Evolutionary conservation across 768 basidiomycete genomes (phyloP).

Genomic region (Mycena filopes): DNA sequence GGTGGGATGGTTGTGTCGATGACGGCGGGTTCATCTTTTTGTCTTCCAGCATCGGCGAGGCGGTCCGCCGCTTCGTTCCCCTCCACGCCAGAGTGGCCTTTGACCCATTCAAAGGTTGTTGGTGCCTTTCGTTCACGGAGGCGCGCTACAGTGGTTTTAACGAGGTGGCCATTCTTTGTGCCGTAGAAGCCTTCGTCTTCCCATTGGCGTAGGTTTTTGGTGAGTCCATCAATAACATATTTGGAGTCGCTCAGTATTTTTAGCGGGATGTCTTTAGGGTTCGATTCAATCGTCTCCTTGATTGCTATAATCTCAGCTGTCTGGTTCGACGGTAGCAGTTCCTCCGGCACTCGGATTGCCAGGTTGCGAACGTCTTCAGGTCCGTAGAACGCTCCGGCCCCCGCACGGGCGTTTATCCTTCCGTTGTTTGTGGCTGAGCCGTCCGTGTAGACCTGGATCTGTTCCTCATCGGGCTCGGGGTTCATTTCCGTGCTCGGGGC

Average conservation of each 20-base stretch:
- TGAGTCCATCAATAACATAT: background rate
- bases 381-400: background rate
- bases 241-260: background rate
- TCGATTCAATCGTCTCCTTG: background rate
- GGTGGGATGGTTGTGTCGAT: too few species aligned
- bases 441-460: background rate
- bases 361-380: background rate
- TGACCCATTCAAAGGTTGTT: background rate
- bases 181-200: background rate
- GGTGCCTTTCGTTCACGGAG: background rate
- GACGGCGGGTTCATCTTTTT: too few species aligned
- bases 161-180: background rate
- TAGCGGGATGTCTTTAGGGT: background rate
- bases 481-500: background rate
- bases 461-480: background rate
- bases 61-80: background rate
- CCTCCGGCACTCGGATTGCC: background rate
- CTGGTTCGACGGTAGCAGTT: background rate
- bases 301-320: background rate
- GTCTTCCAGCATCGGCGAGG: background rate
- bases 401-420: background rate
- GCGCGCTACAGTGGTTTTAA: background rate
- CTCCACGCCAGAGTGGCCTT: background rate
- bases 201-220: background rate
- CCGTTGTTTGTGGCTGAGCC: background rate